Evolutionary conservation across 2,329 filamentous ascomycete genomes (phyloP), one percentile per base, ranked within the genome.

Genomic region (Coleophoma cylindrospora): DNA sequence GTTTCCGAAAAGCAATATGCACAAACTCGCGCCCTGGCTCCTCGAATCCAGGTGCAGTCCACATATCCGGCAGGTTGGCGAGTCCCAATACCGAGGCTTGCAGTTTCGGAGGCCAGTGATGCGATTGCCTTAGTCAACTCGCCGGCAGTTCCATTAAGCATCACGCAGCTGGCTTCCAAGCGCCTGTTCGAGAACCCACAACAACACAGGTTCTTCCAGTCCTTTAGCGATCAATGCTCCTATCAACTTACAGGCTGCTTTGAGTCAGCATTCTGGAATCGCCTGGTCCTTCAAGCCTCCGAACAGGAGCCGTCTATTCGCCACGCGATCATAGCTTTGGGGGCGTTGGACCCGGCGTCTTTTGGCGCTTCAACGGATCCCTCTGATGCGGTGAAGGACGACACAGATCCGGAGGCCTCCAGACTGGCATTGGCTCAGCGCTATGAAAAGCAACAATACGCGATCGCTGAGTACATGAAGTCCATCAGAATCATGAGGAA

Each of bases 171-270:
- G 73, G n/a, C 65, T 58, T 33, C 65, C 6, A 41, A 21, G 17
- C 17, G 15, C 12, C 15, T 81, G n/a, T 69, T 73, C 11, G 71
- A 82, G 21, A 66, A 68, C 37, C 66, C 72, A 6, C 68, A 70
- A 40, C 80, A 85, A 51, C 71, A 68, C 21, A 70, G 74, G 40
- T 83, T 83, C 58, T 84, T 83, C 59, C 73, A 80, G 48, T 65
- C 83, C 12, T 84, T 85, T 57, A 74, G 75, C 38, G 68, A 74
- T 21, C 77, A 77, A 38, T 84, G 81, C 0, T 77, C 80, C 3
- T 74, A 68, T 34, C 79, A 83, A 57, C 68, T 86, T 8, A 82
- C 80, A 0, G 80, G 82, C n/a, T 84, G 80, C 59, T 86, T 85
- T 52, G 78, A 84, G 59, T 76, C 74, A 21, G 70, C 74, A 2